These are phyloP conservation scores for Cucurbita moschata DNA, from an alignment of 306 rosid species.

Conservation along the genomic window DNA sequence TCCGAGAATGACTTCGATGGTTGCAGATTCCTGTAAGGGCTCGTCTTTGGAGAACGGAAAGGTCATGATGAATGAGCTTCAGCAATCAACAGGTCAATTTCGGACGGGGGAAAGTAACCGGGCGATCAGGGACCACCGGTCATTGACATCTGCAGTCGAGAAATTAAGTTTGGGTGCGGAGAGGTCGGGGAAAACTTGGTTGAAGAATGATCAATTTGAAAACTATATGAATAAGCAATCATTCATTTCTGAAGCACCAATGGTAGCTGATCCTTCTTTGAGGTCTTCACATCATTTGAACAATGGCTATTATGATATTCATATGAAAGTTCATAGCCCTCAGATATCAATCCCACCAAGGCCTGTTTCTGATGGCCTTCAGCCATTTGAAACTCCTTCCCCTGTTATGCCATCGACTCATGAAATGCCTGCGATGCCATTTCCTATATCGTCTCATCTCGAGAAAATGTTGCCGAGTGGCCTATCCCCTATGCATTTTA, in stretches of 20 bases:
- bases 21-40: slow-evolving; percentile 13
- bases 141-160: slow-evolving; percentile 28
- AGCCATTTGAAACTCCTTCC: slow-evolving; percentile 5
- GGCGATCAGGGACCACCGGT: slow-evolving; percentile 18
- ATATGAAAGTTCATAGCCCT: slow-evolving; percentile 9
- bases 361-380: slow-evolving; percentile 3
- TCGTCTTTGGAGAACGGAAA: slow-evolving; percentile 16
- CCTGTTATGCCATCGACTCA: slow-evolving; percentile 12
- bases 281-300: slow-evolving; percentile 11
- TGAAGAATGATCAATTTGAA: slow-evolving; percentile 8
- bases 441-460: slow-evolving; percentile 24
- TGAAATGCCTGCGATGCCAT: slow-evolving; percentile 18
- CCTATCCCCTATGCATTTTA: slow-evolving; percentile 12
- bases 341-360: slow-evolving; percentile 12
- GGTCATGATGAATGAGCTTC: slow-evolving; percentile 11
- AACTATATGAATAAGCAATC: neutral
- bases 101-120: slow-evolving; percentile 11
- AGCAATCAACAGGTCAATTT: slow-evolving; percentile 10
- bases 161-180: slow-evolving; percentile 15
- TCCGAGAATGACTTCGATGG: slow-evolving; percentile 6
- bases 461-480: slow-evolving; percentile 16
- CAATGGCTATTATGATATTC: slow-evolving; percentile 11
- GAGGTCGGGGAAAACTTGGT: neutral
- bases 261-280: slow-evolving; percentile 11
- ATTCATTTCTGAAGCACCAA: slow-evolving; percentile 2